Base-by-base conservation (phyloP, 306 rosid genomes). In the Cicer pinnatifidum region DNA sequence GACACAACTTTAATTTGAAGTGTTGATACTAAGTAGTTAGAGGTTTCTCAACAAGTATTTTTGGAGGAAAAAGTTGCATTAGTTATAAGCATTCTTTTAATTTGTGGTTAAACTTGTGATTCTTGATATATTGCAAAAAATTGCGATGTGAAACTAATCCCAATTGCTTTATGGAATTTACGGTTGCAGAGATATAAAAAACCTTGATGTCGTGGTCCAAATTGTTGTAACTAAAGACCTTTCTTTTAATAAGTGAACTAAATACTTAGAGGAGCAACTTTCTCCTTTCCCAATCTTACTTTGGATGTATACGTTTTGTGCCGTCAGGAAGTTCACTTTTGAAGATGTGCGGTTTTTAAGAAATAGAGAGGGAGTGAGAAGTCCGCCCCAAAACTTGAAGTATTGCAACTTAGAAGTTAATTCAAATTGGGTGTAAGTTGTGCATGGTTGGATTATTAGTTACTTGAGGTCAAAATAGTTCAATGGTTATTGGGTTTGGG, bases 401-500 rank as follows among this genome's bases (percentile, higher is more conserved):
- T 56, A n/a, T 56, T 20, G 13, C 6, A 10, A 9, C 13, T 13
- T 20, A 20, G 39, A 56, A 56, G 62, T 4, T 90, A 48, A 47
- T 43, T 46, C 38, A 62, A 38, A 1, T 3, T 63, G 33, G 6
- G 8, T 37, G 63, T 63, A 15, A 33, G 69, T 64, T 64, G 33
- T 64, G 48, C 37, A 41, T 5, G 4, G 69, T 64, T 41, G 37
- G 69, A 43, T 64, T 40, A 35, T 11, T 64, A 64, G 51, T 33
- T 28, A 33, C 33, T 28, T 59, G 65, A 11, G 43, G 19, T 59
- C 10, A n/a, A 59, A 37, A 59, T 12, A 33, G 43, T 58, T 58
- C 16, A 11, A 28, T 57, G 64, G 58, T 52, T 52, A 16, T 17
- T 8, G 33, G 28, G 11, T 53, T 8, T 53, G 5, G 35, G 35